Conservation (phyloP, 768 basidiomycete species). For the Suillus paluster region DNA sequence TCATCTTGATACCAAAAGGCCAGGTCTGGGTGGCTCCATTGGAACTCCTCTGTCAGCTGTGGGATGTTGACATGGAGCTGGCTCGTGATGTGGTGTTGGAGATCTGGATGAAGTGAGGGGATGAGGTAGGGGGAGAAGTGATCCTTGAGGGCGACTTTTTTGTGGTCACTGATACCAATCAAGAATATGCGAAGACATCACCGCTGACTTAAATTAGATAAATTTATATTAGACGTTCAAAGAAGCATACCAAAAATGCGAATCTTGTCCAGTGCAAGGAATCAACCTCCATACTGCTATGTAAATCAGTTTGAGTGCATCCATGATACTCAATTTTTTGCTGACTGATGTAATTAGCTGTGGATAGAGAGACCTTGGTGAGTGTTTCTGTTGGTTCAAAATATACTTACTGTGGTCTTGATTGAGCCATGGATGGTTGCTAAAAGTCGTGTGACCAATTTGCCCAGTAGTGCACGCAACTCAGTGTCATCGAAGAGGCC, state of each 20-base stretch:
- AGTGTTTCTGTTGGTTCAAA: neutral
- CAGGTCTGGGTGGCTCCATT: neutral
- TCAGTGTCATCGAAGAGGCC: constrained; percentile 5
- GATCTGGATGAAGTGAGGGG: neutral
- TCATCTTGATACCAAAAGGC: neutral
- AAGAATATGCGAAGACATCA: constrained; percentile 6
- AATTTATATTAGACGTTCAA: neutral
- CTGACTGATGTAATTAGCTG: constrained; percentile 5
- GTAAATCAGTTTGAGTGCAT: neutral
- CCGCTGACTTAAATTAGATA: constrained; percentile 4
- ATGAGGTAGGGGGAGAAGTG: constrained; percentile 11
- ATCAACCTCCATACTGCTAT: constrained; percentile 12
- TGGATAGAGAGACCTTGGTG: neutral
- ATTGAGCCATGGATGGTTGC: constrained; percentile 2
- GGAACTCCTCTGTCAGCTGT: neutral
- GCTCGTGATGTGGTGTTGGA: constrained; percentile 1
- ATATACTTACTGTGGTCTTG: constrained; percentile 3
- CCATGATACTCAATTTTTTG: constrained; percentile 10
- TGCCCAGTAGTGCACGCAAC: neutral
- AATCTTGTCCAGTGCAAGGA: constrained; percentile 11
- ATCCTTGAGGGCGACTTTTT: neutral
- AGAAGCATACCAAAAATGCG: constrained; percentile 9
- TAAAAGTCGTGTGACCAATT: constrained; percentile 4
- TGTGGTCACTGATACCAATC: constrained; percentile 5
- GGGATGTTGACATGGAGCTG: constrained; percentile 5